Base-by-base conservation (phyloP, 2,329 filamentous ascomycete species). In the Aureobasidium sp. region DNA sequence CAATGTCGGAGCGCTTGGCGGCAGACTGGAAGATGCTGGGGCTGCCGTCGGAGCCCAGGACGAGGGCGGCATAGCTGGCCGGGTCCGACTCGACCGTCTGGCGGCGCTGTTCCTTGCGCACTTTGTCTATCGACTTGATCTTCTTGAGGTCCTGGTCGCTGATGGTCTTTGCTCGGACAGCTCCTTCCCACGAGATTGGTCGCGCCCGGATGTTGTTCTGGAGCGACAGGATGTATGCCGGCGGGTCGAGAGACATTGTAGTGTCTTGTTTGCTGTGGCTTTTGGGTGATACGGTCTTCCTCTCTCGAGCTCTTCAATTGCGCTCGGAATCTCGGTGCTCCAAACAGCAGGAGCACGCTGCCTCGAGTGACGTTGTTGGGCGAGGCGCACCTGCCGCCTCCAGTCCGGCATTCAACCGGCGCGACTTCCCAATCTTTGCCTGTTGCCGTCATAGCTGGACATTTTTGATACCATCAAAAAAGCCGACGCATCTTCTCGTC, bases 171-270 rank as follows among this genome's bases (percentile, higher is more conserved):
- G 90, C 90, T 74, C 94, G 85, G 67, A 95, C 90, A 69, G 93
- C 92, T 69, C 93, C 93, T 76, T 97, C 93, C 94, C 94, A 99
- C 61, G 93, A 92, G 76, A 99, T 96, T 66, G 92, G 92, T 67
- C 94, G 85, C 71, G 90, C 88, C 72, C 94, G 90, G 74, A 97
- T 96, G 81, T 97, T 97, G 84, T 90, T 95, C 79, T 96, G 92
- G 67, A 96, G 83, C 67, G 90, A 93, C 72, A 85, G 82, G 65
- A 89, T 83, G 75, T 96, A 96, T 62, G 89, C 89, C 62, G 92
- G 92, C 67, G 90, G 88, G 73, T 96, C 91, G 74, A 95, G 84
- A 73, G 91, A 93, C 92, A 96, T 96, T 63, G 31, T 66, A 66
- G 42, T n/a, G 33, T 29, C 4, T 10, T 8, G 8, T n/a, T 2